Evolutionary conservation across 129 eudicot species (phyloP), one percentile per base, ranked within the genome.

Genomic region (Lactuca sativa): DNA sequence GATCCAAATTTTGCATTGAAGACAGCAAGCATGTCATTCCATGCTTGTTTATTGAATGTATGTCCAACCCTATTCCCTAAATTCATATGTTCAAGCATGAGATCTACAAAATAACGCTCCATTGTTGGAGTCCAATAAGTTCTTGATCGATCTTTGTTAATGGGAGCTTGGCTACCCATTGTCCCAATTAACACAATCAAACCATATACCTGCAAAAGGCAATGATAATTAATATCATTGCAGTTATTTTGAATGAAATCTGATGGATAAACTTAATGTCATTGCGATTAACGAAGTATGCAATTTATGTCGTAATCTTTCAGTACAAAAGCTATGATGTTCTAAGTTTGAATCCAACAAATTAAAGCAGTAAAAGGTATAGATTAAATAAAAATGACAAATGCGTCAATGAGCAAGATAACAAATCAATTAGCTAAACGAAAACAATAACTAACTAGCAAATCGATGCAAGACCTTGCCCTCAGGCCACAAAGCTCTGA

Each of bases 31-130:
- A 85, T 85, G 64, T 85, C 86, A n/a, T 72, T 79, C 90, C 90
- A 85, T 53, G 90, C 90, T 72, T 85, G 84, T 72, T 85, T 85
- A 64, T 79, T 85, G 67, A 85, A 85, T 31, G 90, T 85, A 68
- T 85, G 84, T 31, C 90, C 90, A 38, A 52, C 63, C 71, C 90
- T 85, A 61, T 82, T 85, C 56, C 90, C 90, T 78, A 77, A 81
- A n/a, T 79, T 80, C 78, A 85, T 69, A 75, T 85, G 90, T 65
- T 85, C 90, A 67, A 85, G 70, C 90, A 85, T 85, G 33, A 82
- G 80, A 69, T 85, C 90, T 10, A 85, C 14, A 72, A 85, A 85
- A 66, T 81, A 78, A 10, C 82, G 80, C 34, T 85, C 90, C 90
- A 85, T 85, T 18, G 84, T 69, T 21, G 86, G 84, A 62, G 90